Percentiles rank a stretch among this genome's conserved stretches.
Conservation (phyloP, 345 rosid species). For the Eucalyptus regnans region DNA sequence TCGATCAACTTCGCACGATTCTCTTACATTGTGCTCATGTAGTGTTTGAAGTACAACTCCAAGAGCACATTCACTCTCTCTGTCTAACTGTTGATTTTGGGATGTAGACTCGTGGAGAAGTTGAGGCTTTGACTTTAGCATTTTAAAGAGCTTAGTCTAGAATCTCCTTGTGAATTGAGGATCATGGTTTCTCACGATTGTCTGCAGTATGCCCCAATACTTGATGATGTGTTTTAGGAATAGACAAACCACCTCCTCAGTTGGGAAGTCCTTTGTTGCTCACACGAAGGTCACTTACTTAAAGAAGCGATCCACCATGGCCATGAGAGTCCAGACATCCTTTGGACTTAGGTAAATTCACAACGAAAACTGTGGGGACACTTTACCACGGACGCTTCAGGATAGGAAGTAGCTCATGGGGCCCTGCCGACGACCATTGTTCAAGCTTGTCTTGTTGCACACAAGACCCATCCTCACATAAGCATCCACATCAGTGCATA, state of each 20-base stretch:
- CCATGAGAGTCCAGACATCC: background rate
- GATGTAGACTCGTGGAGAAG: background rate
- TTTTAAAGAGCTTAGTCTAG: background rate
- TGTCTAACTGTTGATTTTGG: background rate
- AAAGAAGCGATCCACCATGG: no score
- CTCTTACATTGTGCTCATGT: background rate
- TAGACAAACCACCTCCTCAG: background rate
- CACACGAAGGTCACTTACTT: background rate
- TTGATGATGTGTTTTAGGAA: background rate
- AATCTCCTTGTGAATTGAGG: background rate
- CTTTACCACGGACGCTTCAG: accelerated
- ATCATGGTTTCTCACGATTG: background rate
- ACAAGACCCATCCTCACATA: background rate
- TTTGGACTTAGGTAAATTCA: background rate
- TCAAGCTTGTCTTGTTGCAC: background rate
- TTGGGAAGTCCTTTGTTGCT: background rate
- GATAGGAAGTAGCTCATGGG: background rate
- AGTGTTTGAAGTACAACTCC: background rate
- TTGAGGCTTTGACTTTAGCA: background rate
- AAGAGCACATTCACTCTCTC: background rate
- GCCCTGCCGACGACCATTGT: accelerated
- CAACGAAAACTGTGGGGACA: background rate
- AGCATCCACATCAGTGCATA: background rate
- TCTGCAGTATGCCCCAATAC: background rate
- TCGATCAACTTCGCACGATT: background rate